Percentiles rank a stretch among this genome's conserved stretches.
Evolutionary conservation across 2,329 filamentous ascomycete genomes (phyloP).

Genomic region (Westerdykella sp.): DNA sequence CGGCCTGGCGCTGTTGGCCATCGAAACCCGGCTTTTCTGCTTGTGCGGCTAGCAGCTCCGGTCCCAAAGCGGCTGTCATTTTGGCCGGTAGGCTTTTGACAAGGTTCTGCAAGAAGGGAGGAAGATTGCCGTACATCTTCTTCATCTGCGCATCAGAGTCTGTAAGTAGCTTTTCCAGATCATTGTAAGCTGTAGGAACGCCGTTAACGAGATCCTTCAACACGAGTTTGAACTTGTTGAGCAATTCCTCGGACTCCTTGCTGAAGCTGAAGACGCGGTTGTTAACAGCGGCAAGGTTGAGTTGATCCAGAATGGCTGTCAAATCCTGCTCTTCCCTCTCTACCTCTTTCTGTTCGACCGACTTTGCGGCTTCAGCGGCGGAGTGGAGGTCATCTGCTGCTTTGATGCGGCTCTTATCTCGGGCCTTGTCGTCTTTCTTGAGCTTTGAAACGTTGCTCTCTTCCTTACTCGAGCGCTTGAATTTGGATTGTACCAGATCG

Average conservation of each 20-base stretch:
- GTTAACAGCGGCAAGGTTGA: conserved; percentile 78
- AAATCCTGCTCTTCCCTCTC: conserved; percentile 66
- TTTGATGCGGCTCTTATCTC: conserved; percentile 33
- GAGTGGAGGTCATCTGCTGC: conserved; percentile 30
- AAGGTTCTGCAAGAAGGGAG: conserved; percentile 74
- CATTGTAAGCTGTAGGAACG: conserved; percentile 85
- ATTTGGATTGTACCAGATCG: conserved; percentile 19
- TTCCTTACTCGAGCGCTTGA: conserved; percentile 26
- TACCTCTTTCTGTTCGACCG: conserved; percentile 31
- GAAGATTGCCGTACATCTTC: conserved; percentile 61
- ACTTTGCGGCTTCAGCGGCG: conserved; percentile 30
- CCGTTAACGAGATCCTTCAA: conserved; percentile 90
- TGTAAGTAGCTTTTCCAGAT: conserved; percentile 66
- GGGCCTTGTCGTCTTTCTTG: conserved; percentile 24
- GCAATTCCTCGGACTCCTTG: conserved; percentile 74
- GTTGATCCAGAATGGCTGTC: conserved; percentile 68
- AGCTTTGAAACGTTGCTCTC: conserved; percentile 24
- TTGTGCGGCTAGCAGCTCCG: conserved; percentile 74
- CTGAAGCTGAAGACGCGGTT: conserved; percentile 80
- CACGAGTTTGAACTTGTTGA: conserved; percentile 78
- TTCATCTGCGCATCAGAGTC: conserved; percentile 60
- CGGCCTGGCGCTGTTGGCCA: conserved; percentile 39
- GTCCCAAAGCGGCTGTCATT: conserved; percentile 66
- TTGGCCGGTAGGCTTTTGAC: conserved; percentile 80
- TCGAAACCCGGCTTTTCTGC: conserved; percentile 57